These are phyloP conservation scores for Ricinus communis DNA, from an alignment of 345 rosid species.

Conservation along the genomic window DNA sequence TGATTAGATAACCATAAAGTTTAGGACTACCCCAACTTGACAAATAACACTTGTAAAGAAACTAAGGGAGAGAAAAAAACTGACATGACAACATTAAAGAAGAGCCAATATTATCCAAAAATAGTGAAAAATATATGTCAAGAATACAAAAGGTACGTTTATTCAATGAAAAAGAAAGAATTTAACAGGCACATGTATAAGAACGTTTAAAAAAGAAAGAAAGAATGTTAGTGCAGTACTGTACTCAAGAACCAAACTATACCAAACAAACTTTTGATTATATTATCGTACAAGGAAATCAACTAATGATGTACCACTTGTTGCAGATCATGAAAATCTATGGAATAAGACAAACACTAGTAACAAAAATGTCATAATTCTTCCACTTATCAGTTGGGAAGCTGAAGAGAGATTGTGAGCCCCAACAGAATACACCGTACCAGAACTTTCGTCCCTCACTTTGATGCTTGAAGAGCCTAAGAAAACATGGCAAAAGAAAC, in stretches of 20 bases:
- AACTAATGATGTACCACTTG: constrained; percentile 30
- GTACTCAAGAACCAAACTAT: constrained; percentile 17
- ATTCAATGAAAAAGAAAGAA: not conserved
- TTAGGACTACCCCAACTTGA: too few relatives aligned
- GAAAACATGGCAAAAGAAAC: not conserved
- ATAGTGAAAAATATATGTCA: too few relatives aligned
- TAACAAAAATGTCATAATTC: constrained; percentile 31
- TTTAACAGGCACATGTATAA: not conserved
- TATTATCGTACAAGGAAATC: constrained; percentile 29
- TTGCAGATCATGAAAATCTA: constrained; percentile 27
- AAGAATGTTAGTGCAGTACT: not conserved
- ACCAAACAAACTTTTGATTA: constrained; percentile 17
- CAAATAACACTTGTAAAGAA: too few relatives aligned
- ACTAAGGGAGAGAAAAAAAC: too few relatives aligned
- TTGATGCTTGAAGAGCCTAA: constrained; percentile 79
- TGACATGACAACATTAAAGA: not conserved
- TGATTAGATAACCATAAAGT: too few relatives aligned
- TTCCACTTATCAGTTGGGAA: constrained; percentile 18
- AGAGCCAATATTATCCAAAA: not conserved
- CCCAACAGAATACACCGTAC: constrained; percentile 44
- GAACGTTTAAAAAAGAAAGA: not conserved
- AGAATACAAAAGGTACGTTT: too few relatives aligned
- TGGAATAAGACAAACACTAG: constrained; percentile 37
- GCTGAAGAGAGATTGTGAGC: constrained; percentile 51
- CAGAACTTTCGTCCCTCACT: constrained; percentile 53